Evolutionary conservation across 2,329 filamentous ascomycete species (phyloP), one percentile per base, ranked within the genome.

Genomic region (Gyromitra esculenta): DNA sequence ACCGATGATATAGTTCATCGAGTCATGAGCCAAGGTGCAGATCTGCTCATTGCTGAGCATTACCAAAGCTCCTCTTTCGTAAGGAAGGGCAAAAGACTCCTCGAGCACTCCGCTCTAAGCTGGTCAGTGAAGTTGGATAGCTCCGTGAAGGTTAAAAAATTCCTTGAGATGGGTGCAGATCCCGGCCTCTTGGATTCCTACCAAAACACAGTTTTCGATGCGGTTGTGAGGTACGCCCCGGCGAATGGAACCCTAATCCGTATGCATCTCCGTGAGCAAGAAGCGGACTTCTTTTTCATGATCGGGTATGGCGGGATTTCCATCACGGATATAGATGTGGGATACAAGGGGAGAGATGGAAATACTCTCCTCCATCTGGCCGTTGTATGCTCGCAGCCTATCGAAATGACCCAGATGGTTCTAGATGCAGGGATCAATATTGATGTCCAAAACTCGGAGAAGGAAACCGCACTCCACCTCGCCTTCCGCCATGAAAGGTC

Each of bases 351-450:
- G 31, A 35, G 18, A 43, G 68, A 50, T 5, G 50, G 69, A 37
- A 64, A 71, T 13, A 71, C 50, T 13, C 59, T 57, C 52, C 37
- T 72, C n/a, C 69, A 72, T 54, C 37, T 72, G 6, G 69, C 69
- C 39, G 25, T 39, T 1, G 41, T 65, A 13, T 72, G 48, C 18
- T 72, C 69, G 9, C 9, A 57, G 13, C 9, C 69, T 13, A 37
- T 43, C 31, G 43, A 56, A 7, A 64, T 72, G 59, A 39, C 48
- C 15, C 54, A 15, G 25, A 56, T 56, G 25, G 59, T 56, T 9
- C 21, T 72, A 7, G 39, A 48, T 1, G 41, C 25, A 31, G 69
- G 59, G 0, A 8, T 39, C 1, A 9, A 56, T 35, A 48, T 57
- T 6, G 56, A 72, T 5, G 59, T 15, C 15, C 5, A 35, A 9